Conservation (phyloP, 495 filamentous ascomycete genomes). For the Tuber microsphaerosporum region DNA sequence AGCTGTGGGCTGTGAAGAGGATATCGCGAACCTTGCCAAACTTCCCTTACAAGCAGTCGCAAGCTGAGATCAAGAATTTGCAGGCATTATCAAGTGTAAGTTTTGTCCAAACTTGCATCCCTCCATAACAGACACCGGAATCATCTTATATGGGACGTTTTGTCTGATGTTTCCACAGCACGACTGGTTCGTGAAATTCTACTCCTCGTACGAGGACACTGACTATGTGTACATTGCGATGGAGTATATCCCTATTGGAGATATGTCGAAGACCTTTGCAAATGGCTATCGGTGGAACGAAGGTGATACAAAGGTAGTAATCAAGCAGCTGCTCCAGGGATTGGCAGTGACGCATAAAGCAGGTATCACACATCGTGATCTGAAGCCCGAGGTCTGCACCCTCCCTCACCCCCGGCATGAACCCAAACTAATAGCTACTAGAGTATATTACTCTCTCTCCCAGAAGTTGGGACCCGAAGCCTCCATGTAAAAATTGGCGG, state of each 20-base stretch:
- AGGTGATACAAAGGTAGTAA: neutral
- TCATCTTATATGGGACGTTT: neutral
- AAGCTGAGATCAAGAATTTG: neutral
- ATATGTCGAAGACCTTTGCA: neutral
- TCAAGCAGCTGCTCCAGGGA: constrained; percentile 2
- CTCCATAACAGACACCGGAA: neutral
- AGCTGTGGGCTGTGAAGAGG: neutral
- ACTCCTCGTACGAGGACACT: neutral
- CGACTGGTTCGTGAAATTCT: neutral
- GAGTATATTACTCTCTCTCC: neutral
- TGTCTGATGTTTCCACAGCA: neutral
- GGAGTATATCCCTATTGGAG: neutral
- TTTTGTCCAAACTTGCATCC: neutral
- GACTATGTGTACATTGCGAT: constrained; percentile 3
- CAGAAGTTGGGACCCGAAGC: too few species aligned
- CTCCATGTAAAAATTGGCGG: too few species aligned
- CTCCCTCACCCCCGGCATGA: neutral
- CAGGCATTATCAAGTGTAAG: neutral
- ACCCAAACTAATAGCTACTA: neutral
- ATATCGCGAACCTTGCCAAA: neutral
- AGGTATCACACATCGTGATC: neutral
- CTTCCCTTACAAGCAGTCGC: neutral
- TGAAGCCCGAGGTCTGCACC: neutral
- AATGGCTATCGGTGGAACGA: neutral
- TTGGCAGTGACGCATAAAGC: neutral